Base-by-base conservation (phyloP, 805 yeast genomes). In the Saturnispora sekii region DNA sequence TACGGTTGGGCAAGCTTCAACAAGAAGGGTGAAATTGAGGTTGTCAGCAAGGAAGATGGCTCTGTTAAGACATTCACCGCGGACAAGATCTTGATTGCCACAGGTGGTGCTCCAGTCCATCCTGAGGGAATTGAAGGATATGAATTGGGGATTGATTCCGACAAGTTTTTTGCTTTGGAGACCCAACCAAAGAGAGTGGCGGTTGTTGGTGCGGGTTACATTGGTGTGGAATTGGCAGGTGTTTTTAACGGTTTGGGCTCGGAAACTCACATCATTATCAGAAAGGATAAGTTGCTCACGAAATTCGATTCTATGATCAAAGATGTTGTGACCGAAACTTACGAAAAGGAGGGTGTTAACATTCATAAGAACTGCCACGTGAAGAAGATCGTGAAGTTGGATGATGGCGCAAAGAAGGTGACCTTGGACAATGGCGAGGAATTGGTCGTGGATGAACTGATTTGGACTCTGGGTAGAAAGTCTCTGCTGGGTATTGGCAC, bases 131-230 rank as follows among this genome's bases (percentile, higher is more conserved):
- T 88, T 40, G 81, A 81, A 45, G 97, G 97, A 41, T 77, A 80
- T 41, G 93, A 88, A 58, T 70, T 73, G 48, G 97, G 96, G 48
- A 81, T 78, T 49, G 79, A 83, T 43, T 86, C 96, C 16, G 95
- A 93, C 62, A 96, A 96, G 0, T 93, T 93, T 63, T 93, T 93
- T 60, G 76, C 75, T 51, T 70, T 93, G 53, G 81, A 75, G 48
- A 59, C 67, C 40, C 97, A 89, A 66, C 98, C 99, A 42, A 81
- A 87, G 65, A 74, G 80, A 40, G 97, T 90, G 28, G 97, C 94
- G 1, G 73, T 93, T 49, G 96, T 93, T 10, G 99, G 99, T 55
- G 96, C 96, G 33, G 99, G 99, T 37, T 93, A 93, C 68, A 93
- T 93, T 61, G 97, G 96, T 47, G 83, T 88, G 40, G 99, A 93